Conservation (phyloP, 2,329 filamentous ascomycete species). For the Hypoxylon sp. region DNA sequence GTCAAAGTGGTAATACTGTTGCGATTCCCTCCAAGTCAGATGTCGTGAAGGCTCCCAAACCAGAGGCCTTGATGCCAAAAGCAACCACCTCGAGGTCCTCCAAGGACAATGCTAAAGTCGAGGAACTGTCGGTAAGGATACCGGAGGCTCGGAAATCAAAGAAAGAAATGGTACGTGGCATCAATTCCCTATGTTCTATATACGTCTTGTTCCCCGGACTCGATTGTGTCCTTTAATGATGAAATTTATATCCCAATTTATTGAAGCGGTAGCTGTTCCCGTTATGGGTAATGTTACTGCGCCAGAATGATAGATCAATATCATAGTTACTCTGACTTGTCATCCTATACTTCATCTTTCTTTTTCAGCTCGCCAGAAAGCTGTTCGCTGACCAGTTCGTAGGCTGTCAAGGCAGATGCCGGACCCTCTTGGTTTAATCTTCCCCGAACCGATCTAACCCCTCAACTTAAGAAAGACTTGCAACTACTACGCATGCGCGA, state of each 20-base stretch:
- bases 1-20: conserved; percentile 50
- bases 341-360: conserved; percentile 45
- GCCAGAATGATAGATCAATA: conserved; percentile 69
- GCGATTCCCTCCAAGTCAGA: conserved; percentile 54
- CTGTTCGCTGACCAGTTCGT: conserved; percentile 34
- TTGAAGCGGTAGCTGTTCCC: conserved; percentile 83
- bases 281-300: conserved; percentile 85
- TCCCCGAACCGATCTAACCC: conserved; percentile 85
- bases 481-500: conserved; percentile 91
- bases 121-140: conserved; percentile 50
- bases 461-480: conserved; percentile 88
- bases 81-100: conserved; percentile 18
- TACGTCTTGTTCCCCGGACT: conserved; percentile 11
- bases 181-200: background rate
- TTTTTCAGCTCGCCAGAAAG: conserved; percentile 19
- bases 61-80: conserved; percentile 30
- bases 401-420: conserved; percentile 68
- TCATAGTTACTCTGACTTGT: conserved; percentile 82
- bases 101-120: conserved; percentile 36
- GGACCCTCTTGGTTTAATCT: conserved; percentile 90
- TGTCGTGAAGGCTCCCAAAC: conserved; percentile 39
- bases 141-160: conserved; percentile 50
- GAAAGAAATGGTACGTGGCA: conserved; percentile 53
- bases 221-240: conserved; percentile 70
- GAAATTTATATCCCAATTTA: conserved; percentile 79